Percentiles rank a stretch among this genome's conserved stretches.
Conservation (phyloP, 2,329 filamentous ascomycete species). For the Alternaria gaisen region DNA sequence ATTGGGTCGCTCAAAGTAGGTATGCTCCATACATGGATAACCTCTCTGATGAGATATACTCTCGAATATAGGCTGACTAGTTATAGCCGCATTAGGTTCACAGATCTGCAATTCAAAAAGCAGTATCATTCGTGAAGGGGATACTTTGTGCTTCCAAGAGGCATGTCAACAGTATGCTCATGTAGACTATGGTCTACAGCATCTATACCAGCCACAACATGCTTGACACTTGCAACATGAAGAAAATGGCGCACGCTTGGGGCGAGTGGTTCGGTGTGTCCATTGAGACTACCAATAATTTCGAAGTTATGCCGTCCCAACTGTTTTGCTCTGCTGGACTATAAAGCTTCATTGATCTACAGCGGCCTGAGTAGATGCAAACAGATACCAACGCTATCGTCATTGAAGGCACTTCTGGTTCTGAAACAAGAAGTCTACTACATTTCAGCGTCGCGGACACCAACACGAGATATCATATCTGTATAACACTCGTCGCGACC, state of each 20-base stretch:
- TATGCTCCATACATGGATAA: not conserved
- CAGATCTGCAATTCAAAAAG: not conserved
- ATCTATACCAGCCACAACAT: constrained; percentile 9
- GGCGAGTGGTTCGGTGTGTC: not conserved
- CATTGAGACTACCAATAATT: not conserved
- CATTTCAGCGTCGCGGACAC: not conserved
- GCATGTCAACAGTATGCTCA: not conserved
- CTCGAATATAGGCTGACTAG: not conserved
- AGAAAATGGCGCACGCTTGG: not conserved
- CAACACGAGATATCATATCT: not conserved
- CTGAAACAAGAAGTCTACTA: too few relatives aligned
- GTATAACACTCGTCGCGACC: not conserved
- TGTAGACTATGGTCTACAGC: constrained; percentile 5
- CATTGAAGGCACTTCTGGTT: not conserved
- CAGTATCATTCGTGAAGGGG: not conserved
- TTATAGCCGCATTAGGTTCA: not conserved
- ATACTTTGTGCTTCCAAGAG: not conserved
- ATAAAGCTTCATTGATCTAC: not conserved
- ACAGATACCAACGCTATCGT: not conserved
- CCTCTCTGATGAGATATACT: not conserved
- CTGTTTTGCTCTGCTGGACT: not conserved
- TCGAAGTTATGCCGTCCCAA: not conserved
- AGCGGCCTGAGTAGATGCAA: not conserved
- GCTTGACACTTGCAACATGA: constrained; percentile 9
- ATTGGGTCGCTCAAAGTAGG: not conserved